Base-by-base conservation (phyloP, 1,139 yeast genomes). In the Pichia sp. region DNA sequence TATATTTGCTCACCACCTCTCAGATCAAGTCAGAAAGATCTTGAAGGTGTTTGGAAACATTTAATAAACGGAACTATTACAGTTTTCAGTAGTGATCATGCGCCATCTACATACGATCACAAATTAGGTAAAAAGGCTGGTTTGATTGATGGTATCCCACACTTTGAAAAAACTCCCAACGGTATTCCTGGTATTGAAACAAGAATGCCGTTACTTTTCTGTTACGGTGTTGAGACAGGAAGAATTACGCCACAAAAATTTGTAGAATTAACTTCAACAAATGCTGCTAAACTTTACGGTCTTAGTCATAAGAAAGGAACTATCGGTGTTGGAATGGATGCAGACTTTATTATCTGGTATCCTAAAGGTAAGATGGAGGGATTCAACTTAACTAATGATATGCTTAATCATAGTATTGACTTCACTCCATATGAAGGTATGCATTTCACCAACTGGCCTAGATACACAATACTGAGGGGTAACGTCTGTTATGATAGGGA, bases 301-400 rank as follows among this genome's bases (percentile, higher is more conserved):
- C 64, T 86, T 39, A 65, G 72, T 14, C 77, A 82, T 52, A 56
- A 63, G 32, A 86, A 86, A 63, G 96, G 96, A 18, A 67, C 69
- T 38, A 68, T 86, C 38, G 71, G 68, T 35, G 72, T 71, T 26
- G 95, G 95, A 0, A 72, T 71, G 57, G 95, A 86, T 61, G 95
- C 95, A 0, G 96, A 86, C 59, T 71, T 88, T 46, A 75, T 81
- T 36, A 67, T 88, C 9, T 84, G 88, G 61, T 91, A 86, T 60
- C 79, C 85, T 11, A 64, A 68, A 14, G 69, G 66, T 7, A 60
- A 59, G 38, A 58, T 64, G 49, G 44, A 55, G 25, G 55, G 61
- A 4, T 57, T 59, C 28, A 42, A 43, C 2, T 51, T 69, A 30
- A 51, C 52, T 9, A 69, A 69, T 48, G 54, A 48, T 1, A 60